Base-by-base conservation (phyloP, 2,329 filamentous ascomycete species). In the Plectosphaerella cucumerina region DNA sequence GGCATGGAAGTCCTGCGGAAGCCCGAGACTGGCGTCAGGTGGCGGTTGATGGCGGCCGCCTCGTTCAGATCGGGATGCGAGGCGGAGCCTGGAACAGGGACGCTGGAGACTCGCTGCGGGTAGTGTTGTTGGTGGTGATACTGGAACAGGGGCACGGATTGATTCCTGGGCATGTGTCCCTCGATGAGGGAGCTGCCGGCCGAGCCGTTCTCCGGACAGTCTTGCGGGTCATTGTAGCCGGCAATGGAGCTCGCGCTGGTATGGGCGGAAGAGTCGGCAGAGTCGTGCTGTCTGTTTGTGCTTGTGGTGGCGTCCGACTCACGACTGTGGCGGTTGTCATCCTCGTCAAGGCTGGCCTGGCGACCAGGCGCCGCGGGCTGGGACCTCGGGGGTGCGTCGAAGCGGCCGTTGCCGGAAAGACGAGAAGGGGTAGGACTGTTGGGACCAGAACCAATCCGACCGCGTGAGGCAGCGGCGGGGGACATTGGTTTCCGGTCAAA, bases 91-190 rank as follows among this genome's bases (percentile, higher is more conserved):
- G 64, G 63, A 47, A 72, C 70, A 34, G 70, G 67, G n/a, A 68
- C 69, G 58, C 68, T 78, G 47, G 68, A 68, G 51, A 72, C 69
- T 22, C 70, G 67, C 50, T 68, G 62, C 55, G 75, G 58, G 60
- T 70, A 72, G 2, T 73, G 64, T 47, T 76, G 73, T 57, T 82
- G 82, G 57, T 85, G 82, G 58, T 85, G 80, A 58, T 86, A 85
- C 60, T 85, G 81, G 50, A 85, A 74, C 55, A 76, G 77, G 11
- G 81, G 78, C 9, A 85, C 77, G 4, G 72, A 65, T 49, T 72
- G 69, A 55, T 64, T 70, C 50, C 66, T 70, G 6, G 68, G 60
- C 47, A 69, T 60, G 48, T 68, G 66, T 15, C 72, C 74, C 41
- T 79, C 75, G 22, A 75, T 66, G 26, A 79, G 60, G 6, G 78